A percentile compares a stretch with the other conserved stretches of the same genome.
phyloP scores from a whole-genome alignment of 768 basidiomycete species.

The Pleurotus citrinopileatus region DNA sequence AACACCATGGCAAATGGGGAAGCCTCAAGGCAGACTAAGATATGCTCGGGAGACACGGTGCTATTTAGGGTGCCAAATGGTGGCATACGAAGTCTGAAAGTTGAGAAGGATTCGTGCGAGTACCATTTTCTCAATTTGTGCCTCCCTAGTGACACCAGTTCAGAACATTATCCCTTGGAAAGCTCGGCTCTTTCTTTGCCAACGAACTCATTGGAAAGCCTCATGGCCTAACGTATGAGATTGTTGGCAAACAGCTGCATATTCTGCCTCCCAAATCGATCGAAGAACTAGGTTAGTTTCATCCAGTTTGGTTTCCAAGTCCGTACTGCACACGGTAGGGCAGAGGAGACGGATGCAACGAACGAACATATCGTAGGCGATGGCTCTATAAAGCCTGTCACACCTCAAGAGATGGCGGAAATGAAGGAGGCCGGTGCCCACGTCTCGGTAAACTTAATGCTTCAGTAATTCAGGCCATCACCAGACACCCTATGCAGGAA shows the following conservation, averaged over 20 bases:
- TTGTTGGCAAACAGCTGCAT: constrained; percentile 66
- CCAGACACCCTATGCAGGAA: constrained; percentile 50
- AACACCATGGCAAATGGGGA: not conserved
- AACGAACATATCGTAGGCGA: constrained; percentile 95
- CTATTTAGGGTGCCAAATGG: constrained; percentile 79
- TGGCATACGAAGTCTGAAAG: constrained; percentile 70
- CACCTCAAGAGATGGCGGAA: constrained; percentile 77
- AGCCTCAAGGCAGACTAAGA: not conserved
- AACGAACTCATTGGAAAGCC: constrained; percentile 78
- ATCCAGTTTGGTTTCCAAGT: no score
- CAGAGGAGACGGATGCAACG: constrained; percentile 96
- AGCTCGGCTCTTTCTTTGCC: constrained; percentile 80
- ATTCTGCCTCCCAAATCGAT: constrained; percentile 59
- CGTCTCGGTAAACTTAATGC: constrained; percentile 52
- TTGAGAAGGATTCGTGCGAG: constrained; percentile 70
- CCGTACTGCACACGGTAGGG: no score
- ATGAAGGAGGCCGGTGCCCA: constrained; percentile 81
- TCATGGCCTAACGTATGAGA: constrained; percentile 89
- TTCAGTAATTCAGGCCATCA: not conserved
- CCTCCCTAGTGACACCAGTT: not conserved
- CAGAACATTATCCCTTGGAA: constrained; percentile 76
- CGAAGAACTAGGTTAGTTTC: constrained; percentile 81
- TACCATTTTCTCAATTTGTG: constrained; percentile 3
- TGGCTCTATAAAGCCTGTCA: constrained; percentile 79
- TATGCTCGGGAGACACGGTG: constrained; percentile 63